A percentile compares a stretch with the other conserved stretches of the same genome.
These are phyloP conservation scores for Blastocladiella emersonii DNA, from an alignment of 371 early-diverging fungal species.

Conservation along the genomic window DNA sequence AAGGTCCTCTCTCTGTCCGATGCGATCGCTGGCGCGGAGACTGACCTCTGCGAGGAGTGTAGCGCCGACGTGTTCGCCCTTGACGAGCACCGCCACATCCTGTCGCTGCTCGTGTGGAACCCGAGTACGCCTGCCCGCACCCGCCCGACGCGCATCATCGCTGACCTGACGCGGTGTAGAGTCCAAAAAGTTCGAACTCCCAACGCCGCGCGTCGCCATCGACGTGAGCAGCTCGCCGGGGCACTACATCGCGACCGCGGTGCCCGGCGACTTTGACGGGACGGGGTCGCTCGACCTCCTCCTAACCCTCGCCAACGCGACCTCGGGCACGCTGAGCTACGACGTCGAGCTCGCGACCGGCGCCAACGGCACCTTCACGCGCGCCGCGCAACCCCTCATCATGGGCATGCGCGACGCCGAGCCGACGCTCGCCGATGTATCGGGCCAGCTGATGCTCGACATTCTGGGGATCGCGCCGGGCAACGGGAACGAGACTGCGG, in stretches of 20 bases:
- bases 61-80: slow-evolving; percentile 67
- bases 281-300: slow-evolving; percentile 75
- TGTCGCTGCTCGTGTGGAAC: slow-evolving; percentile 57
- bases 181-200: background rate
- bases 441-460: slow-evolving; percentile 62
- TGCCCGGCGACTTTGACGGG: slow-evolving; percentile 71
- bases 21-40: background rate
- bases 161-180: background rate
- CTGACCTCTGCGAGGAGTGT: slow-evolving; percentile 13
- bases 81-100: slow-evolving; percentile 39
- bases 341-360: slow-evolving; percentile 48
- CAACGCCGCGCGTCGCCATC: background rate
- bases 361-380: slow-evolving; percentile 36
- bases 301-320: slow-evolving; percentile 43
- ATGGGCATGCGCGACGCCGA: slow-evolving; percentile 18
- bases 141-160: no score
- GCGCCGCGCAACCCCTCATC: background rate
- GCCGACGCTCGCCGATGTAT: slow-evolving; percentile 66
- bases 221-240: slow-evolving; percentile 1
- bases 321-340: slow-evolving; percentile 39
- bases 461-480: slow-evolving; percentile 53
- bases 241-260: slow-evolving; percentile 40
- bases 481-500: background rate
- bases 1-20: slow-evolving; percentile 6
- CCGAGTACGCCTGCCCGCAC: slow-evolving; percentile 13